Evolutionary conservation across 805 yeast genomes (phyloP), one percentile per base, ranked within the genome.

Genomic region (Cyberlindnera xishuangbannaensis): DNA sequence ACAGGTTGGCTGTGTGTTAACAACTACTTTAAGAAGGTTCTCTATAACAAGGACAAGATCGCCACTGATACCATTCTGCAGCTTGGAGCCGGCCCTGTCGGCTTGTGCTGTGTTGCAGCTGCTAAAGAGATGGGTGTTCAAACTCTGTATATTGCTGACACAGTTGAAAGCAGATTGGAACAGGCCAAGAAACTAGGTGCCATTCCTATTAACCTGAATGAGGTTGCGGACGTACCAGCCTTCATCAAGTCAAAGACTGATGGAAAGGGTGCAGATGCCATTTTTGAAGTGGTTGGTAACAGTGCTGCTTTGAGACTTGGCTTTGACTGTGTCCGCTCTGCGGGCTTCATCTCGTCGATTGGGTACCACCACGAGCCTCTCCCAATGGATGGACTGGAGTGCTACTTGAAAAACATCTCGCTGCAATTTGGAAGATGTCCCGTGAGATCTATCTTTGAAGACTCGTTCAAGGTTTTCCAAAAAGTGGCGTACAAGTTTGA

Each of bases 111-210:
- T 44, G 78, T 83, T 26, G 76, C 78, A 24, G 83, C 75, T 18
- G 85, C 85, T 21, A 71, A 67, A 46, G 77, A 80, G 15, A 75
- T 72, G 47, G 90, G 90, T 10, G 85, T 86, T n/a, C 61, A 76
- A 19, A 64, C 68, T 9, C 69, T 83, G 34, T 64, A 77, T 44
- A 66, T 80, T 35, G 73, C 79, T 25, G 94, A 83, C 55, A 65
- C 81, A 24, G 69, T 77, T 39, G 79, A 78, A 42, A 61, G 65
- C 36, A 76, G 82, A 49, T 67, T 83, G 39, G 64, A 69, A 23
- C 67, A 78, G 60, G 90, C 88, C 26, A 56, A 68, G 45, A 32
- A 48, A 26, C 57, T 72, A 12, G 81, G 80, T 8, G 80, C 78
- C 0, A 59, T 60, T 25, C 66, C 73, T 13, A 53, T 65, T 11